phyloP scores from a whole-genome alignment of 225 moss, liverwort and hornwort species.

The Physcomitrellopsis africana region DNA sequence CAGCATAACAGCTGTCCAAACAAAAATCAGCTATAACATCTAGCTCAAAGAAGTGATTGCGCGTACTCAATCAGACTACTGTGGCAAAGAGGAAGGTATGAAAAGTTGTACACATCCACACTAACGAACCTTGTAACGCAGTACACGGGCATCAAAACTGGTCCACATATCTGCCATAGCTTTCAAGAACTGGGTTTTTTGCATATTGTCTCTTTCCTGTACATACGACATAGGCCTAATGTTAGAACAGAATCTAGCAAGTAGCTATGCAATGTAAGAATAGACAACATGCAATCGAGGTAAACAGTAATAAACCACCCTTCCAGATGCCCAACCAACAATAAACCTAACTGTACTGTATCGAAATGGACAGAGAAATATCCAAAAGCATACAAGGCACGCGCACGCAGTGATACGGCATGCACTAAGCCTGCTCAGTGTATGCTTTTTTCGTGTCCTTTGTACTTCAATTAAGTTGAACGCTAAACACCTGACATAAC shows the following conservation, averaged over 20 bases:
- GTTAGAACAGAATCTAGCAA: conserved; percentile 8
- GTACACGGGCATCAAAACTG: conserved; percentile 84
- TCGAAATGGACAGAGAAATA: background rate
- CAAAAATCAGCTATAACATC: conserved; percentile 4
- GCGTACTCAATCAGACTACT: background rate
- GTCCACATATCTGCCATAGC: conserved; percentile 95
- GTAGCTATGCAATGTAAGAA: too few relatives aligned
- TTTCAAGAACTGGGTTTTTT: conserved; percentile 90
- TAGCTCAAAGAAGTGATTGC: background rate
- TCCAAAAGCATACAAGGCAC: background rate
- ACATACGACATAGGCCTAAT: conserved; percentile 6
- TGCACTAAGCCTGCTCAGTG: too few relatives aligned
- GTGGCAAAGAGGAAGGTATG: background rate
- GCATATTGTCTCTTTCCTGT: conserved; percentile 96
- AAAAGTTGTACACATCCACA: conserved; percentile 10
- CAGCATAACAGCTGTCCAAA: background rate
- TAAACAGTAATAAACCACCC: too few relatives aligned
- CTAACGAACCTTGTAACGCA: conserved; percentile 84
- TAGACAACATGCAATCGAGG: too few relatives aligned
- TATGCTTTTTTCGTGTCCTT: too few relatives aligned
- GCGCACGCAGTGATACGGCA: background rate
- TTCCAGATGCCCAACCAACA: too few relatives aligned
- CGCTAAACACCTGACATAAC: background rate
- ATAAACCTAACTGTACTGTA: background rate
- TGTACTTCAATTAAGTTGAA: too few relatives aligned